A percentile compares a stretch with the other conserved stretches of the same genome.
phyloP scores from a whole-genome alignment of 176 grass and related monocot species.

The Musa beccarii region DNA sequence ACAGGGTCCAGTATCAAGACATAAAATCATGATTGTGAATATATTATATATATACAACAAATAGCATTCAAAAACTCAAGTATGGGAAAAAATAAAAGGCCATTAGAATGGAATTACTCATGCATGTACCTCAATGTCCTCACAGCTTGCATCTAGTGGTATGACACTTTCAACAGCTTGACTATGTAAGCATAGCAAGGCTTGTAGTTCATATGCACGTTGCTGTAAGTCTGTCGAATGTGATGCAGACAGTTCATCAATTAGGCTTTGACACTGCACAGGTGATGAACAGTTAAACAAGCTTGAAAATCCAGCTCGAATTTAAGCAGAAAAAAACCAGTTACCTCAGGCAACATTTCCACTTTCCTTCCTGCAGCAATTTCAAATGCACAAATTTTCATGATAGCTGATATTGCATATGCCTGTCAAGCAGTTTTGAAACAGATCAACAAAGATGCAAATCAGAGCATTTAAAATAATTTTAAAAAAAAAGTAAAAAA shows the following conservation, averaged over 20 bases:
- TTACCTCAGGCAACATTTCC: constrained; percentile 97
- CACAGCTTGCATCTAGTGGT: constrained; percentile 90
- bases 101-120: background rate
- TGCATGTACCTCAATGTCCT: constrained; percentile 87
- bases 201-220: constrained; percentile 82
- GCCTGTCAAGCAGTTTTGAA: constrained; percentile 42
- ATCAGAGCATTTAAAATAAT: constrained; percentile 1
- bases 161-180: constrained; percentile 68
- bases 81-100: background rate
- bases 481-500: too few species aligned
- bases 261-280: constrained; percentile 71
- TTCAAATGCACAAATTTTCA: constrained; percentile 95
- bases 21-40: too few species aligned
- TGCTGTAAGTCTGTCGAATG: constrained; percentile 99
- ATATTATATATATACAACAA: background rate
- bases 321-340: background rate
- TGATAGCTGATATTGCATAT: constrained; percentile 86
- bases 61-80: background rate
- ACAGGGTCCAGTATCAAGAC: too few species aligned
- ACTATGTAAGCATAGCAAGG: constrained; percentile 74
- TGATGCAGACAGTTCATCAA: constrained; percentile 90
- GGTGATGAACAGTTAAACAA: constrained; percentile 8
- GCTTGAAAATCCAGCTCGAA: background rate
- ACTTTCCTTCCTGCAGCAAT: constrained; percentile 71
- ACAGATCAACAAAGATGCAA: constrained; percentile 3